Evolutionary conservation across 306 rosid genomes (phyloP).

Genomic region (Albizia julibrissin): DNA sequence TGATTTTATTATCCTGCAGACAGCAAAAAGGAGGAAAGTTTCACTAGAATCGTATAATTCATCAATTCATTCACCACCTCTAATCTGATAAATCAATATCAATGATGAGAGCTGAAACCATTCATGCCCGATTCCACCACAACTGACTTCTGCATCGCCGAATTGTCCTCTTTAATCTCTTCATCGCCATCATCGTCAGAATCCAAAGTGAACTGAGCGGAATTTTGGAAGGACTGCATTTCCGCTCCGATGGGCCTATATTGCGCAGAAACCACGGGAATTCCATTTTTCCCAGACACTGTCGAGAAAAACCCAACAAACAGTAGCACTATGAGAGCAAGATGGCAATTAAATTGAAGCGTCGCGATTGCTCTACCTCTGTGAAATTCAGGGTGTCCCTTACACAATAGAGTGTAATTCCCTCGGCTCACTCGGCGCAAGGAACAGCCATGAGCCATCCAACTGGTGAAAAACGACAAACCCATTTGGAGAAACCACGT

Average conservation of each 20-base stretch:
- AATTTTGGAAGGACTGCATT: constrained; percentile 45
- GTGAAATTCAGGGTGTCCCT: constrained; percentile 74
- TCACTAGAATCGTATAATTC: background rate
- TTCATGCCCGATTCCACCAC: constrained; percentile 49
- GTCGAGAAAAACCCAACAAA: constrained; percentile 49
- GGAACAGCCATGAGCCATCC: constrained; percentile 67
- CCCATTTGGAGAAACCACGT: constrained; percentile 87
- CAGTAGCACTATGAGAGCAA: constrained; percentile 61
- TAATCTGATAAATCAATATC: constrained; percentile 37
- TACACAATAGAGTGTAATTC: constrained; percentile 71
- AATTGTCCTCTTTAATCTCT: constrained; percentile 43
- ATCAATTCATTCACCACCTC: constrained; percentile 8
- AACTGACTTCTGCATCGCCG: constrained; percentile 37
- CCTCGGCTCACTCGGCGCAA: constrained; percentile 66
- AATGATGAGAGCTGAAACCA: constrained; percentile 50
- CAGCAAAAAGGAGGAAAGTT: background rate
- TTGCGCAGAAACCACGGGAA: background rate
- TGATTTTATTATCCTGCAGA: constrained; percentile 13
- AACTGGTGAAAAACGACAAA: constrained; percentile 55
- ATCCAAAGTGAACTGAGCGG: constrained; percentile 65
- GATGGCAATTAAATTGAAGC: constrained; percentile 93
- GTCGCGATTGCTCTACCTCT: constrained; percentile 92
- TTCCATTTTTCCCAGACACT: constrained; percentile 36
- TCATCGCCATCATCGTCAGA: constrained; percentile 51
- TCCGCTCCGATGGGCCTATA: constrained; percentile 65